Percentiles rank a stretch among this genome's conserved stretches.
phyloP scores from a whole-genome alignment of 495 filamentous ascomycete species.

The Lepraria neglecta region DNA sequence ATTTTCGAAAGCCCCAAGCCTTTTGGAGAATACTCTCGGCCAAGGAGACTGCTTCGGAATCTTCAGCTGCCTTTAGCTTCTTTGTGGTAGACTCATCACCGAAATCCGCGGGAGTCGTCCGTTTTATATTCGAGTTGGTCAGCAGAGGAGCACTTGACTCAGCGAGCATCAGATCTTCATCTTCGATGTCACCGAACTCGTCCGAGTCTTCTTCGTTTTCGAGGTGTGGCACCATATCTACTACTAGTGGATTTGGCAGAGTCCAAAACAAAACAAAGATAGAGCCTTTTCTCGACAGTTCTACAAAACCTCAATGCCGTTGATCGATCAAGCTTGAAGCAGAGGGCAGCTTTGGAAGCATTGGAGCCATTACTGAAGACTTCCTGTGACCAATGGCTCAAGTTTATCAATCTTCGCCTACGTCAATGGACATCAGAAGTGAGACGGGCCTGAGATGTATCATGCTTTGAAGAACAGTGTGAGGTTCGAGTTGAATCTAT shows the following conservation, averaged over 20 bases:
- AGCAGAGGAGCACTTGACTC: conserved; percentile 3
- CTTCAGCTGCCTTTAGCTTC: not conserved
- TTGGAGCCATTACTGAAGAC: too few relatives aligned
- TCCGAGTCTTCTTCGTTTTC: conserved; percentile 12
- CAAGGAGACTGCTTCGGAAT: conserved; percentile 1
- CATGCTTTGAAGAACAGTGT: too few relatives aligned
- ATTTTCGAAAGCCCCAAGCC: conserved; percentile 42
- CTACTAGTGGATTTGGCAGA: not conserved
- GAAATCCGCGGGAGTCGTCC: conserved; percentile 8
- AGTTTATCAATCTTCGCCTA: too few relatives aligned
- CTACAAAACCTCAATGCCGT: not conserved
- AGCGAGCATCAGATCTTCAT: conserved; percentile 23
- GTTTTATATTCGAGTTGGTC: not conserved
- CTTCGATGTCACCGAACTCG: conserved; percentile 26
- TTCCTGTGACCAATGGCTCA: too few relatives aligned
- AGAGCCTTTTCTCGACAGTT: not conserved
- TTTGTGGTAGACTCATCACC: not conserved
- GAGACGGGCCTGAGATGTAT: too few relatives aligned
- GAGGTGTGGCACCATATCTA: conserved; percentile 2
- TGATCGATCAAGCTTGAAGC: not conserved
- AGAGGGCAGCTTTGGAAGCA: too few relatives aligned
- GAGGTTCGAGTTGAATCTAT: too few relatives aligned
- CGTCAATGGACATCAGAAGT: too few relatives aligned
- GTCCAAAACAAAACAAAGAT: not conserved
- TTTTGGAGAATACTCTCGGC: conserved; percentile 36